Conservation (phyloP, 768 basidiomycete species). For the Pisolithus orientalis region DNA sequence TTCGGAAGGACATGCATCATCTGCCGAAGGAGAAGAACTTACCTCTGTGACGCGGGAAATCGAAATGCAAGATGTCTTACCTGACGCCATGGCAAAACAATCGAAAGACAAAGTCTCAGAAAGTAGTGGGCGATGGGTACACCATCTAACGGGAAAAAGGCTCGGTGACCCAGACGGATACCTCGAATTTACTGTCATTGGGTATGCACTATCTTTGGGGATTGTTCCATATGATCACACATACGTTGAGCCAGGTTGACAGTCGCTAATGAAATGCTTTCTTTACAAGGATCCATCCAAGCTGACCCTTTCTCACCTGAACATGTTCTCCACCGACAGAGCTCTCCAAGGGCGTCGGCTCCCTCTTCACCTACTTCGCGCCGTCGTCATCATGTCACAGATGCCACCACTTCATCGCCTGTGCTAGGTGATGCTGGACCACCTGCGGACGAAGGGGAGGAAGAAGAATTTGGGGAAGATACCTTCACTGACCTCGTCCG, state of each 20-base stretch:
- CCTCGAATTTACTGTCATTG: slow-evolving; percentile 82
- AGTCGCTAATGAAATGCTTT: slow-evolving; percentile 91
- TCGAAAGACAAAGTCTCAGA: slow-evolving; percentile 30
- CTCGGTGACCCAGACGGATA: slow-evolving; percentile 65
- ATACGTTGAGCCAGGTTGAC: slow-evolving; percentile 52
- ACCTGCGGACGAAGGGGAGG: slow-evolving; percentile 2
- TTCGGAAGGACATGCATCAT: slow-evolving; percentile 17
- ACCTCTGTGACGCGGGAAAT: slow-evolving; percentile 1
- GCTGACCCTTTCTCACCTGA: slow-evolving; percentile 64
- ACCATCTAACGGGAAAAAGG: slow-evolving; percentile 57
- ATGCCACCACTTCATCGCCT: background rate
- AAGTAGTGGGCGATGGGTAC: slow-evolving; percentile 72
- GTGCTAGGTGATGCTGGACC: slow-evolving; percentile 9
- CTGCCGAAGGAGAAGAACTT: background rate
- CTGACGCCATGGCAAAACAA: background rate
- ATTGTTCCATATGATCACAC: background rate
- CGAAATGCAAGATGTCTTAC: slow-evolving; percentile 8
- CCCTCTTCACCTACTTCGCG: background rate
- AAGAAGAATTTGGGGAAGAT: slow-evolving; percentile 24
- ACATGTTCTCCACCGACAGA: slow-evolving; percentile 36
- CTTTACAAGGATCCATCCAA: slow-evolving; percentile 79
- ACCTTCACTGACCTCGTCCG: slow-evolving; percentile 27
- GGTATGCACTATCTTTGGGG: slow-evolving; percentile 33
- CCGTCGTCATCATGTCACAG: background rate
- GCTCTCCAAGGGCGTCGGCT: slow-evolving; percentile 13